Evolutionary conservation across 1,139 yeast genomes (phyloP).

Genomic region (Geotrichum citri-aurantii): DNA sequence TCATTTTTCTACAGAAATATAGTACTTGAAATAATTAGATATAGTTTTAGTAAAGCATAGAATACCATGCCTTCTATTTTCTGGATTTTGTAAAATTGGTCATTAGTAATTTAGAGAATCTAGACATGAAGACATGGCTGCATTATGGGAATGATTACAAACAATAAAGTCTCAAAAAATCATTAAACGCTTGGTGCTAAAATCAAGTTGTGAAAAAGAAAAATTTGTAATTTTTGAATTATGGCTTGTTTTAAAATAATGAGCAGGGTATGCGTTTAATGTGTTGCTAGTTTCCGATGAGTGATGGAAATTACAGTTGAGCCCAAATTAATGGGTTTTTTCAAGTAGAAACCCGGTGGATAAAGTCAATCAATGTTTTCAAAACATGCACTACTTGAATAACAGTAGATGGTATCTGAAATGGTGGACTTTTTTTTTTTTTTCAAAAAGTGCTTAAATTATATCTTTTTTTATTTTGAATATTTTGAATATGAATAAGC

Average conservation of each 20-base stretch:
- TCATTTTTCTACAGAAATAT: not conserved
- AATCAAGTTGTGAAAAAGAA: not conserved
- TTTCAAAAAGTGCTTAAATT: too few relatives aligned
- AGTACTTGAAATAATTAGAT: not conserved
- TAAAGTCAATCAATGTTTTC: not conserved
- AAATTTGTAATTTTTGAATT: not conserved
- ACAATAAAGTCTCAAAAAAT: too few relatives aligned
- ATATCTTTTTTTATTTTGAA: too few relatives aligned
- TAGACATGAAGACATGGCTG: too few relatives aligned
- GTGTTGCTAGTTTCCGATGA: not conserved
- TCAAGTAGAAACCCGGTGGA: not conserved
- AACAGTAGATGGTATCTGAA: not conserved
- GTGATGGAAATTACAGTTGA: not conserved
- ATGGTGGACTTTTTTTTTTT: too few relatives aligned
- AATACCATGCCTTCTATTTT: too few relatives aligned
- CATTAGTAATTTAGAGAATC: too few relatives aligned
- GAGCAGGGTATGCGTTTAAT: not conserved
- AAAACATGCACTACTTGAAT: not conserved
- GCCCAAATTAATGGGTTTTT: not conserved
- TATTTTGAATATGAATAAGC: too few relatives aligned
- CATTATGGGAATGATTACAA: too few relatives aligned
- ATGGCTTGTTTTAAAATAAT: not conserved
- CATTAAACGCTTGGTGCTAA: too few relatives aligned
- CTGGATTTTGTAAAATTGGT: too few relatives aligned
- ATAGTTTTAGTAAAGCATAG: too few relatives aligned